These are phyloP conservation scores for Aspergillus udagawae DNA, from an alignment of 2,329 filamentous ascomycete genomes.

Conservation along the genomic window DNA sequence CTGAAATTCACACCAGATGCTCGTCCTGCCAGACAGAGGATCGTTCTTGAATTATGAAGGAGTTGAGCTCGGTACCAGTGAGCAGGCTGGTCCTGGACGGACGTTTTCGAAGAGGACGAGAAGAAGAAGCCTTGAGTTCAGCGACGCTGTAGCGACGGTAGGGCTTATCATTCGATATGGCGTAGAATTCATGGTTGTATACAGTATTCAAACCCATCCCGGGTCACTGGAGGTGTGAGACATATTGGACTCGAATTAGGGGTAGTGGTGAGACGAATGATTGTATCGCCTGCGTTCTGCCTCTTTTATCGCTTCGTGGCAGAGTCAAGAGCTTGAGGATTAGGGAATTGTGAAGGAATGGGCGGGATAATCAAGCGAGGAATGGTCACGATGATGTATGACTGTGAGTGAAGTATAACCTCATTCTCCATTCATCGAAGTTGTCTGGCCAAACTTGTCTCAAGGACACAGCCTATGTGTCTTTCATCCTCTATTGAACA, in stretches of 20 bases:
- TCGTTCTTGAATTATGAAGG: conserved; percentile 40
- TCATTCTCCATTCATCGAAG: no score
- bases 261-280: background rate
- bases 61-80: conserved; percentile 63
- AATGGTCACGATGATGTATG: no score
- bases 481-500: no score
- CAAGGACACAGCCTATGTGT: no score
- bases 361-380: no score
- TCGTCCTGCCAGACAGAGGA: conserved; percentile 1
- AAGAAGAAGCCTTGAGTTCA: conserved; percentile 46
- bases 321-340: no score
- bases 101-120: conserved; percentile 4
- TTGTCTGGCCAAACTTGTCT: no score
- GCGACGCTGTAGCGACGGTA: conserved; percentile 45
- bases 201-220: conserved; percentile 44
- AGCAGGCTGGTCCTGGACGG: conserved; percentile 49
- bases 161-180: conserved; percentile 41
- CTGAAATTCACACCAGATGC: conserved; percentile 3
- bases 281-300: background rate
- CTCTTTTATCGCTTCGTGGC: no score
- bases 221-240: conserved; percentile 18
- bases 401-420: no score
- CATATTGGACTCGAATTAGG: background rate
- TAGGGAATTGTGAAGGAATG: no score
- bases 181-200: conserved; percentile 44